Conservation (phyloP, 345 rosid genomes). For the Sonneratia alba region DNA sequence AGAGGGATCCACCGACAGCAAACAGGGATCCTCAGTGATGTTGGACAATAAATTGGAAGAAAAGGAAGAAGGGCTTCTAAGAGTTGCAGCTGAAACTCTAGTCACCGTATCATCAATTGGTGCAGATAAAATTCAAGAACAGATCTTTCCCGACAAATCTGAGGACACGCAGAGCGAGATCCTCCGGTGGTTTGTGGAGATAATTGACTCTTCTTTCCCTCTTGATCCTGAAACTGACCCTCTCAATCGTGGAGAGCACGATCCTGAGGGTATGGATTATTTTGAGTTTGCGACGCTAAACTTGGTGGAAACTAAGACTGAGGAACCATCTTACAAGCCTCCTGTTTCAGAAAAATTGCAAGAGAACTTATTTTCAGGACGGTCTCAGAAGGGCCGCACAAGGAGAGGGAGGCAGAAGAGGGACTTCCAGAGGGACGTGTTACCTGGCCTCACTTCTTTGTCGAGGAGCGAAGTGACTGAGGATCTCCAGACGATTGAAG, state of each 20-base stretch:
- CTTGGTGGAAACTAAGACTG: conserved; percentile 38
- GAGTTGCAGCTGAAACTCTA: conserved; percentile 53
- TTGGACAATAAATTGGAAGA: conserved; percentile 7
- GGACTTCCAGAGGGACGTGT: conserved; percentile 73
- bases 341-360: neutral
- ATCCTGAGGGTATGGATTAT: conserved; percentile 34
- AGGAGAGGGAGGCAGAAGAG: conserved; percentile 63
- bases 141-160: conserved; percentile 3
- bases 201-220: conserved; percentile 13
- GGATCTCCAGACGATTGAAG: conserved; percentile 64
- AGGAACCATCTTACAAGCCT: conserved; percentile 15
- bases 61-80: neutral
- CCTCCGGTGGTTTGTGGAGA: conserved; percentile 65
- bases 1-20: conserved; percentile 17
- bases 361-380: conserved; percentile 27
- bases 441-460: conserved; percentile 49
- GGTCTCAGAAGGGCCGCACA: conserved; percentile 53
- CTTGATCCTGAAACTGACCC: conserved; percentile 15
- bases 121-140: conserved; percentile 11
- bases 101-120: conserved; percentile 30
- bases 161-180: conserved; percentile 18
- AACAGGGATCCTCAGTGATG: conserved; percentile 18
- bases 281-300: conserved; percentile 64
- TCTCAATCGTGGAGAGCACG: conserved; percentile 6
- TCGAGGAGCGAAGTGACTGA: conserved; percentile 59